Evolutionary conservation across 192 early-diverging fungal genomes (phyloP), one percentile per base, ranked within the genome.

Genomic region (Neocallimastix lanati): DNA sequence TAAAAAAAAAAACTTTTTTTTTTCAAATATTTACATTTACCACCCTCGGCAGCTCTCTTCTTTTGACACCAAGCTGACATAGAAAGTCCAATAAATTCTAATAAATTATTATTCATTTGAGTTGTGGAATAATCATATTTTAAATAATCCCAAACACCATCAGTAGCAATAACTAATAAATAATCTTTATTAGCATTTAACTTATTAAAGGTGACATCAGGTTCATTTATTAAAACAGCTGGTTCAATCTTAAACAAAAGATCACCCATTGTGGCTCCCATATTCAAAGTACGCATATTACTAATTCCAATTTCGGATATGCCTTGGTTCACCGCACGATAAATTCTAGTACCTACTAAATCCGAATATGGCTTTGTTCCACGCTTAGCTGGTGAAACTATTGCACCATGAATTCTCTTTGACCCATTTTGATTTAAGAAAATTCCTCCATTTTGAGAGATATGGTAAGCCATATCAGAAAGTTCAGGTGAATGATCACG

Each of bases 141-240:
- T 81, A 90, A 80, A 77, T 90, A 88, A 79, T 90, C 89, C 89
- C 89, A 90, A 25, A 90, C 84, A 36, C 89, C 89, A 78, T 90
- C 89, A n/a, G 89, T 88, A 7, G 87, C 89, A 3, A 84, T 78
- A 16, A 90, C 82, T 29, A 90, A 36, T 27, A 86, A 80, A 76
- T 88, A 87, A 79, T 80, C 67, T 12, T 83, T 77, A 18, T 79
- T 81, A 12, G 79, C 29, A 6, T 85, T 83, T 15, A 90, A 76
- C 29, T 79, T 67, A 14, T 88, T 80, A 78, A 90, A 90, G 28
- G 67, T 76, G 1, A 90, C 83, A 78, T 90, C 89, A 9, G 89
- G 89, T 5, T 83, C 38, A 40, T 83, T 82, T 18, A 76, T 81
- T 58, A 90, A 80, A 4, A 90, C 85, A 7, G 88, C 85, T 12